phyloP scores from a whole-genome alignment of 179 eudicot species.

The Patellifolia procumbens region DNA sequence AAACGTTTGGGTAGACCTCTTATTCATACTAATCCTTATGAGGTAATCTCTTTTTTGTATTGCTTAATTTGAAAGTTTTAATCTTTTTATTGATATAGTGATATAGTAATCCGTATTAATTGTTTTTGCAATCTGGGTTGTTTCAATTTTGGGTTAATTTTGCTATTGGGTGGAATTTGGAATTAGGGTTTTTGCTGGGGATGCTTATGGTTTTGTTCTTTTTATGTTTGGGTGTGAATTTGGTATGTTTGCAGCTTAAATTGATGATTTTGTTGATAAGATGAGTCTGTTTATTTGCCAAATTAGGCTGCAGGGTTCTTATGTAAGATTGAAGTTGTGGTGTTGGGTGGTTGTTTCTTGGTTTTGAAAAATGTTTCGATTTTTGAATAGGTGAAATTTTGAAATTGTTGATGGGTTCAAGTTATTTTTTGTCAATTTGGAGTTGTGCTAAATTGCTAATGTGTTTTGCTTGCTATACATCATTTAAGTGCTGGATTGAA shows the following conservation, averaged over 20 bases:
- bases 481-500: no score
- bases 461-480: neutral
- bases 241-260: neutral
- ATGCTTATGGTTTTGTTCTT: neutral
- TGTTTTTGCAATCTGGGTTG: conserved; percentile 20
- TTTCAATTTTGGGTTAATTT: conserved; percentile 13
- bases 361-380: neutral
- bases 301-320: no score
- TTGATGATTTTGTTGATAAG: neutral
- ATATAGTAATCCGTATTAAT: neutral
- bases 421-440: neutral
- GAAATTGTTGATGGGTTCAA: neutral
- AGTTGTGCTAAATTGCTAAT: neutral
- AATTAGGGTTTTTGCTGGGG: conserved; percentile 21
- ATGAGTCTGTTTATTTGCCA: neutral
- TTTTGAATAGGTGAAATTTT: neutral
- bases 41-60: conserved; percentile 40
- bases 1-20: conserved; percentile 87
- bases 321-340: no score
- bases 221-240: neutral
- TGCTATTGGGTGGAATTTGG: neutral
- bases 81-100: neutral
- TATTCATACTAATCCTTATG: conserved; percentile 74
- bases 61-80: neutral
- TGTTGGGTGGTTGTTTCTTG: neutral